Evolutionary conservation across 768 basidiomycete species (phyloP).

Genomic region (Tricholoma sp.): DNA sequence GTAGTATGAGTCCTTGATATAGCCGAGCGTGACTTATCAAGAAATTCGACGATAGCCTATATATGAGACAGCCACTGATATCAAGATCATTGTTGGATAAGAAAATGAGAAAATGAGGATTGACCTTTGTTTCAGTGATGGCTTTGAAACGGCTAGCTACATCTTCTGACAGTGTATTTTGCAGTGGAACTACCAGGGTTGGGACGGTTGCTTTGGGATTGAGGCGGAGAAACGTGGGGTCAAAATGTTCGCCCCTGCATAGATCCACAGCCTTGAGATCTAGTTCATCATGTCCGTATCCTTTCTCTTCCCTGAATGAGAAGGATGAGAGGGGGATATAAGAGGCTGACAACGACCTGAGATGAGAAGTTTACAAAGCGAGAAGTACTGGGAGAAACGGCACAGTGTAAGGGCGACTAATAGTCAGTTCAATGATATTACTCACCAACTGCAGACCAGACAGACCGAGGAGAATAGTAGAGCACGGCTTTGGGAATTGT

Average conservation of each 20-base stretch:
- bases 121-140: slow-evolving; percentile 70
- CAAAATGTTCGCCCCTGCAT: slow-evolving; percentile 77
- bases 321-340: slow-evolving; percentile 4
- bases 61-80: neutral
- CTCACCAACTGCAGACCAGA: slow-evolving; percentile 65
- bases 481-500: slow-evolving; percentile 71
- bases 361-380: slow-evolving; percentile 40
- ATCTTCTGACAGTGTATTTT: slow-evolving; percentile 63
- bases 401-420: neutral
- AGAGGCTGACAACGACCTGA: neutral
- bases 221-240: slow-evolving; percentile 68
- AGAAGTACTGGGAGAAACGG: slow-evolving; percentile 39
- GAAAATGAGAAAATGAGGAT: neutral
- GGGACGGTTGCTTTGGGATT: slow-evolving; percentile 79
- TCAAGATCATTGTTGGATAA: slow-evolving; percentile 4
- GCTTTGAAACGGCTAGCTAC: slow-evolving; percentile 79
- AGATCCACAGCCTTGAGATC: slow-evolving; percentile 66
- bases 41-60: slow-evolving; percentile 71
- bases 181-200: slow-evolving; percentile 78
- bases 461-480: slow-evolving; percentile 56
- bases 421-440: neutral
- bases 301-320: slow-evolving; percentile 61
- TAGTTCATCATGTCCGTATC: slow-evolving; percentile 74
- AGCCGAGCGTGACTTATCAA: slow-evolving; percentile 76
- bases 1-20: slow-evolving; percentile 65